Percentiles rank a stretch among this genome's conserved stretches.
phyloP scores from a whole-genome alignment of 176 grass and related monocot genomes.

The Eragrostis curvula region DNA sequence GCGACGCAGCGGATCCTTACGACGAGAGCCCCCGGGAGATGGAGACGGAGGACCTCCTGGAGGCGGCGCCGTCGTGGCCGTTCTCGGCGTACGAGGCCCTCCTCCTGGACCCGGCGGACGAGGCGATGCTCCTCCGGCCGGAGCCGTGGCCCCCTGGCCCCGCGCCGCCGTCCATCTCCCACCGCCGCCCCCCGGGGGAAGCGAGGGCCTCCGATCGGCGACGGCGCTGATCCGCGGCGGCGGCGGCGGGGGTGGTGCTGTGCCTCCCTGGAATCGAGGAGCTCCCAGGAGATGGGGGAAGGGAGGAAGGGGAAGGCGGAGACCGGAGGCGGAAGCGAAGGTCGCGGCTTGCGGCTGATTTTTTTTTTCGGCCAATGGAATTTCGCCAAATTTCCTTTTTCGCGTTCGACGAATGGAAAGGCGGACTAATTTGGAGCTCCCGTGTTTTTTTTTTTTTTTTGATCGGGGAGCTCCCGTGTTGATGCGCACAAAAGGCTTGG shows the following conservation, averaged over 20 bases:
- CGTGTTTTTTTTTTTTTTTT: too few species aligned
- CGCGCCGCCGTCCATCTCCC: conserved; percentile 67
- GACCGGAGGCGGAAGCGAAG: conserved; percentile 50
- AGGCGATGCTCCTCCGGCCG: conserved; percentile 51
- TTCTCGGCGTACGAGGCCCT: conserved; percentile 55
- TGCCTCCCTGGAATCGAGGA: conserved; percentile 35
- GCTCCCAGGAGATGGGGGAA: conserved; percentile 34
- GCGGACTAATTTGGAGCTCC: conserved; percentile 22
- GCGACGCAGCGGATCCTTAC: conserved; percentile 37
- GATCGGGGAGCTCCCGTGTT: conserved; percentile 23
- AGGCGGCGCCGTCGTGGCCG: conserved; percentile 24
- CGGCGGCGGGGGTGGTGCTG: neutral
- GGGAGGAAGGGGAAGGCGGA: conserved; percentile 4
- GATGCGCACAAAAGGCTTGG: conserved; percentile 19
- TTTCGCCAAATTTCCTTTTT: neutral
- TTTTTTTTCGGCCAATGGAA: conserved; percentile 28
- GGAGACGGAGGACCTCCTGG: conserved; percentile 55
- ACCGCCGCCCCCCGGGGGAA: conserved; percentile 27
- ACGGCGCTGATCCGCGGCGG: conserved; percentile 35
- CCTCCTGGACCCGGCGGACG: conserved; percentile 45
- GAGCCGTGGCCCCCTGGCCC: conserved; percentile 44
- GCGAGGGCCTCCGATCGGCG: conserved; percentile 33
- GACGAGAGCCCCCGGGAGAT: conserved; percentile 45
- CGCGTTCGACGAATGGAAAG: neutral
- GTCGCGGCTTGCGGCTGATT: conserved; percentile 31